Evolutionary conservation across 2,329 filamentous ascomycete genomes (phyloP).

Genomic region (Pestalotiopsis sp.): DNA sequence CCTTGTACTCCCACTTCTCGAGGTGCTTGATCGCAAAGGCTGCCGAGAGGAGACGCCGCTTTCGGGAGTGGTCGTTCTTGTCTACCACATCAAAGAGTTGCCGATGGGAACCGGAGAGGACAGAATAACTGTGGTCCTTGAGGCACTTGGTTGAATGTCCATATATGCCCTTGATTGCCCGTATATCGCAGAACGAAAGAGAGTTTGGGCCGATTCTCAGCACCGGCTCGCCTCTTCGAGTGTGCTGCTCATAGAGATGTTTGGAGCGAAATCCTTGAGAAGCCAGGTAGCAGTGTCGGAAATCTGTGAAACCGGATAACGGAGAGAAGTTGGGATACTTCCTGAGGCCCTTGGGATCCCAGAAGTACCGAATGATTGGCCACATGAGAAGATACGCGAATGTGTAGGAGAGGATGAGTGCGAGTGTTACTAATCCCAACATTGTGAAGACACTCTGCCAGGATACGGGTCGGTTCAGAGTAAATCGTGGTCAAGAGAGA

Average conservation of each 20-base stretch:
- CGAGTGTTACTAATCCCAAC: neutral
- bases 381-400: neutral
- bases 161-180: conserved; percentile 14
- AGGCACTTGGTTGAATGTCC: conserved; percentile 8
- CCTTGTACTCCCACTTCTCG: conserved; percentile 11
- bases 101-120: neutral
- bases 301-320: neutral
- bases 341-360: neutral
- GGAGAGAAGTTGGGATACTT: neutral
- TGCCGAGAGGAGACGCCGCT: conserved; percentile 8
- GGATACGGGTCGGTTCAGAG: neutral
- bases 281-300: neutral
- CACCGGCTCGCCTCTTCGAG: neutral
- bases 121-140: conserved; percentile 7
- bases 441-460: neutral
- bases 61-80: neutral
- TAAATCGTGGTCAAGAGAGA: neutral
- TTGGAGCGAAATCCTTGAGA: neutral
- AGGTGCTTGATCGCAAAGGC: conserved; percentile 5
- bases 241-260: neutral
- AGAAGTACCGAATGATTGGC: neutral
- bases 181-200: conserved; percentile 11
- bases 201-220: conserved; percentile 12
- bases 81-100: neutral
- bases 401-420: neutral